A percentile compares a stretch with the other conserved stretches of the same genome.
Conservation (phyloP, 2,329 filamentous ascomycete species). For the Erysiphe neolycopersici region DNA sequence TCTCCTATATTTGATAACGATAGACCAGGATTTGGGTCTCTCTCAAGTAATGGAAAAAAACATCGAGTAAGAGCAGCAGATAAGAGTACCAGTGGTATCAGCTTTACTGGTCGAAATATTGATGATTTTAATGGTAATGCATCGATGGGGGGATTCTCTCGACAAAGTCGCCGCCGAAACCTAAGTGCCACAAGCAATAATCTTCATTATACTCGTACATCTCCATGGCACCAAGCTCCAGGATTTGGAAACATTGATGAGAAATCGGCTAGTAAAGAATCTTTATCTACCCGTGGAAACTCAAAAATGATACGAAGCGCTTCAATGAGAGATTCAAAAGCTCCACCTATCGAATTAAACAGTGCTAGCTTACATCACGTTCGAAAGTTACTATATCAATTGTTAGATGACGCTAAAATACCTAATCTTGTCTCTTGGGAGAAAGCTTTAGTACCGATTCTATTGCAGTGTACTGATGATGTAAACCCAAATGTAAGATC, state of each 20-base stretch:
- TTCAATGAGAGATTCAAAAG: constrained; percentile 49
- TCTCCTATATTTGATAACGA: constrained; percentile 48
- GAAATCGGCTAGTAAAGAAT: constrained; percentile 6
- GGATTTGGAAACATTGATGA: constrained; percentile 15
- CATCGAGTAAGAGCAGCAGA: constrained; percentile 46
- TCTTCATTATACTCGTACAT: constrained; percentile 35
- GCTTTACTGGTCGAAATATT: constrained; percentile 34
- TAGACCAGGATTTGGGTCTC: constrained; percentile 37
- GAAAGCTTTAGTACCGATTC: constrained; percentile 65
- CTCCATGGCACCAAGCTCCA: constrained; percentile 32
- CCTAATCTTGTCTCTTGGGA: constrained; percentile 59
- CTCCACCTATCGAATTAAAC: constrained; percentile 62
- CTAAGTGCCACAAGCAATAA: constrained; percentile 57
- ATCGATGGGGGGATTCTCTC: constrained; percentile 30
- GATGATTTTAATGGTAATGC: constrained; percentile 33
- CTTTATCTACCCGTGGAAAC: constrained; percentile 6
- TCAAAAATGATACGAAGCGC: constrained; percentile 45
- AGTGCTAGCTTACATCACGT: constrained; percentile 73
- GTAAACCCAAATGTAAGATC: constrained; percentile 76
- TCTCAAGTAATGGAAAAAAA: constrained; percentile 49
- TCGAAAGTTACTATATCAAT: constrained; percentile 55
- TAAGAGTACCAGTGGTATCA: constrained; percentile 45
- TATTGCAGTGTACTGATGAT: constrained; percentile 76
- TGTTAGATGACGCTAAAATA: constrained; percentile 52
- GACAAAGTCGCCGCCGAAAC: constrained; percentile 48